Percentiles rank a stretch among this genome's conserved stretches.
Evolutionary conservation across 2,329 filamentous ascomycete species (phyloP).

Genomic region (Venturia asperata): DNA sequence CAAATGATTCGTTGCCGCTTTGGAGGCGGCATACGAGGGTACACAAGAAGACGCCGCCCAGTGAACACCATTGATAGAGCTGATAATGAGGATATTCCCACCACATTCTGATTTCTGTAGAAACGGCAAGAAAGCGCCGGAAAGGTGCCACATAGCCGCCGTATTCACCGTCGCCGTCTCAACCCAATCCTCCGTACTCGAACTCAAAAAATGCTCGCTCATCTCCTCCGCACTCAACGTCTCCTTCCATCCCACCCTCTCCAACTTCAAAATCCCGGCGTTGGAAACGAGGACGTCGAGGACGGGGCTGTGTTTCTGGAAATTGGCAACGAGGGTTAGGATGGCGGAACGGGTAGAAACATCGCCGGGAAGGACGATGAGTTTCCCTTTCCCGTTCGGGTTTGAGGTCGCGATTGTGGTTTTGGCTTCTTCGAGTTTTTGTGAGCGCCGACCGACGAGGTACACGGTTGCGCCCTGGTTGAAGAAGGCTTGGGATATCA

Average conservation of each 20-base stretch:
- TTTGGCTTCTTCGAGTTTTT: conserved; percentile 36
- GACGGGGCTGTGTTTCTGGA: conserved; percentile 24
- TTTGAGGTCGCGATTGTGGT: conserved; percentile 42
- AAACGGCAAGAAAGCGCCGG: background rate
- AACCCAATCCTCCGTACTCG: background rate
- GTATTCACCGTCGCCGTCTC: background rate
- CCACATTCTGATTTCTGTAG: background rate
- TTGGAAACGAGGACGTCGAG: conserved; percentile 52
- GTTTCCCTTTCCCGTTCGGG: conserved; percentile 38
- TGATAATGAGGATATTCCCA: background rate
- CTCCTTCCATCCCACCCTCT: conserved; percentile 43
- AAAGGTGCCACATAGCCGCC: background rate
- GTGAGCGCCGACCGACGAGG: conserved; percentile 46
- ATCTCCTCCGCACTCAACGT: conserved; percentile 17
- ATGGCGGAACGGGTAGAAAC: conserved; percentile 58
- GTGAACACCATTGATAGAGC: background rate
- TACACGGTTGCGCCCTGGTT: conserved; percentile 56
- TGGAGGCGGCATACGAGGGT: conserved; percentile 72
- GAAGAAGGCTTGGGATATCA: conserved; percentile 52
- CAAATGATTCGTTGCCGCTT: conserved; percentile 66
- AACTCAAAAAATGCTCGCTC: conserved; percentile 1
- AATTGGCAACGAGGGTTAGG: conserved; percentile 45
- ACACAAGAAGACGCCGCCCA: background rate
- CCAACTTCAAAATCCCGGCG: conserved; percentile 61
- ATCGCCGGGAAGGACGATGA: conserved; percentile 50